Evolutionary conservation across 2,329 filamentous ascomycete species (phyloP).

Genomic region (Fusarium brevicatenulatum): DNA sequence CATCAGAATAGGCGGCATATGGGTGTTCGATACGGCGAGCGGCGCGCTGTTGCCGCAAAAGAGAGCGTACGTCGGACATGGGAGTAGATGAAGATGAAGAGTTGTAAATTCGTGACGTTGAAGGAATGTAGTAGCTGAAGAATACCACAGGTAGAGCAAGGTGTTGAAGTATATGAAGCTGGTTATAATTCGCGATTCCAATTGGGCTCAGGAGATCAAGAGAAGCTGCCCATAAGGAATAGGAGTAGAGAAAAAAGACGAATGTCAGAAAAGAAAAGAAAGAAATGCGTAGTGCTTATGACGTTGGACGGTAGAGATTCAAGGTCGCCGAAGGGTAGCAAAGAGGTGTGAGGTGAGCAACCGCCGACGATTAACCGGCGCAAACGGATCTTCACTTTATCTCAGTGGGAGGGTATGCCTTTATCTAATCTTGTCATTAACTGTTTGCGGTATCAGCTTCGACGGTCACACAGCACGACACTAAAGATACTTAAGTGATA

Average conservation of each 20-base stretch:
- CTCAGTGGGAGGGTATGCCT: neutral
- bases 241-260: neutral
- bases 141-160: constrained; percentile 22
- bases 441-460: neutral
- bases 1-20: constrained; percentile 73
- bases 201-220: neutral
- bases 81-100: neutral
- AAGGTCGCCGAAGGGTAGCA: constrained; percentile 28
- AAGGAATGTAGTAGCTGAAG: neutral
- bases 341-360: constrained; percentile 26
- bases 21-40: constrained; percentile 78
- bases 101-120: neutral
- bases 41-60: constrained; percentile 81
- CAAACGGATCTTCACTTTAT: constrained; percentile 21
- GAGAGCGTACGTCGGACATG: constrained; percentile 83
- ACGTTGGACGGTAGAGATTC: constrained; percentile 17
- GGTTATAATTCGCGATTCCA: neutral
- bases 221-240: neutral
- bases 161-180: neutral
- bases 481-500: neutral
- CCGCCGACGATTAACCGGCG: constrained; percentile 47
- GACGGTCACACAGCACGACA: neutral
- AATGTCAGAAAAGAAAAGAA: constrained; percentile 8
- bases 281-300: constrained; percentile 21
- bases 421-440: neutral